Evolutionary conservation across 2,329 filamentous ascomycete species (phyloP).

Genomic region (Fusarium sp.): DNA sequence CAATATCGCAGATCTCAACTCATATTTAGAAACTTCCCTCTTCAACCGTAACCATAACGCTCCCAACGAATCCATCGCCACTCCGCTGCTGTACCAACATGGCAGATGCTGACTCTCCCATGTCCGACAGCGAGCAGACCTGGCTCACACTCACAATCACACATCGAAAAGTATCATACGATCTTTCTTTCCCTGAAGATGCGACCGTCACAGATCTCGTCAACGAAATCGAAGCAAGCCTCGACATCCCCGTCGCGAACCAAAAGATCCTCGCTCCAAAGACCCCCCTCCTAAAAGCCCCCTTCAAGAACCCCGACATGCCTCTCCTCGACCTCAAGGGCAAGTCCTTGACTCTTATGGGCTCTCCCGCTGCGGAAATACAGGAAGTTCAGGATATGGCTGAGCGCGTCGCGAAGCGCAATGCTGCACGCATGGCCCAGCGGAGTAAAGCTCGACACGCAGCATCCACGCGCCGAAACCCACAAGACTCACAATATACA

Average conservation of each 20-base stretch:
- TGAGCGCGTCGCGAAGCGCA: constrained; percentile 62
- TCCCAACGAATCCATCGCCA: constrained; percentile 24
- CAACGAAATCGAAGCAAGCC: constrained; percentile 64
- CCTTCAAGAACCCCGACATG: constrained; percentile 70
- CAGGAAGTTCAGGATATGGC: constrained; percentile 65
- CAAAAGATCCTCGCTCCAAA: constrained; percentile 79
- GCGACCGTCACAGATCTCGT: constrained; percentile 71
- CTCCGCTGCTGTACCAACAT: constrained; percentile 35
- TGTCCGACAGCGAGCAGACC: constrained; percentile 40
- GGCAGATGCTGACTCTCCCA: constrained; percentile 35
- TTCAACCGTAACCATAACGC: constrained; percentile 21
- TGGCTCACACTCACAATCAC: constrained; percentile 61
- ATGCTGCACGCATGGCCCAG: constrained; percentile 56
- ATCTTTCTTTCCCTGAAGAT: constrained; percentile 59
- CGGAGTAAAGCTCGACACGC: constrained; percentile 47
- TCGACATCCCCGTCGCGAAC: constrained; percentile 72
- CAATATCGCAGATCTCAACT: neutral
- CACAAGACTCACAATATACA: constrained; percentile 78
- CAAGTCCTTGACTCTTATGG: constrained; percentile 76
- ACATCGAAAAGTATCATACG: constrained; percentile 62
- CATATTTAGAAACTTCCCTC: neutral
- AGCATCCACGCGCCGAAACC: constrained; percentile 27
- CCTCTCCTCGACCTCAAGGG: constrained; percentile 62
- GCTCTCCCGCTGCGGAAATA: constrained; percentile 72
- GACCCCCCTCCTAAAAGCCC: constrained; percentile 72